Conservation (phyloP, 1,284 basidiomycete genomes). For the Neonothopanus nambi region DNA sequence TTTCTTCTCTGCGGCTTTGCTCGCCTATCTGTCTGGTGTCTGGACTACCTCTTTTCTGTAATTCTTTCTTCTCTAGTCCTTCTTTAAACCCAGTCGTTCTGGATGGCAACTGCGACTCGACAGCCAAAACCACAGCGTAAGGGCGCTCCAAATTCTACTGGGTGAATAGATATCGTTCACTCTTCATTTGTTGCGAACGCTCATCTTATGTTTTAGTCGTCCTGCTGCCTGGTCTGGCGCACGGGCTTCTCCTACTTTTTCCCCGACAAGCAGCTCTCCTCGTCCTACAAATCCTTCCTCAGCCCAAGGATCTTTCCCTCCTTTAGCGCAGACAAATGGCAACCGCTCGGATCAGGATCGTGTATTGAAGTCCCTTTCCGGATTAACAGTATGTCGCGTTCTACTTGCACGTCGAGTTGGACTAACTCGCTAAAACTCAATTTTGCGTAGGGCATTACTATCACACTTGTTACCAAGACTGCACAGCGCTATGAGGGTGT, state of each 20-base stretch:
- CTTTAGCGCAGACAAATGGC: slow-evolving; percentile 51
- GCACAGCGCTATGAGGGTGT: slow-evolving; percentile 70
- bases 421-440: slow-evolving; percentile 8
- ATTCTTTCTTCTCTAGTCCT: slow-evolving; percentile 28
- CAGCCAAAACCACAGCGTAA: slow-evolving; percentile 60
- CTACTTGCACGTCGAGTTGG: slow-evolving; percentile 8
- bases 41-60: slow-evolving; percentile 34
- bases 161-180: slow-evolving; percentile 41
- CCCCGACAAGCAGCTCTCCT: slow-evolving; percentile 48
- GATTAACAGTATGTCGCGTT: slow-evolving; percentile 56
- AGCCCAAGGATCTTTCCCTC: slow-evolving; percentile 48
- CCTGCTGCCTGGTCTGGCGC: slow-evolving; percentile 60
- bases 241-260: slow-evolving; percentile 67
- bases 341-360: slow-evolving; percentile 54
- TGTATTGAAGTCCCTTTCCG: slow-evolving; percentile 59
- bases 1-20: slow-evolving; percentile 23
- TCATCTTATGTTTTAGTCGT: slow-evolving; percentile 43
- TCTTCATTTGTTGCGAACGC: slow-evolving; percentile 1
- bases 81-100: slow-evolving; percentile 29
- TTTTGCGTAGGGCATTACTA: slow-evolving; percentile 61
- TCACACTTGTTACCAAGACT: slow-evolving; percentile 70
- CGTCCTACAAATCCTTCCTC: slow-evolving; percentile 46
- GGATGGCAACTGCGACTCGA: slow-evolving; percentile 64
- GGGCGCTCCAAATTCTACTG: slow-evolving; percentile 53
- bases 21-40: slow-evolving; percentile 36